Percentiles rank a stretch among this genome's conserved stretches.
Conservation (phyloP, 2,329 filamentous ascomycete genomes). For the Fusarium sp. region DNA sequence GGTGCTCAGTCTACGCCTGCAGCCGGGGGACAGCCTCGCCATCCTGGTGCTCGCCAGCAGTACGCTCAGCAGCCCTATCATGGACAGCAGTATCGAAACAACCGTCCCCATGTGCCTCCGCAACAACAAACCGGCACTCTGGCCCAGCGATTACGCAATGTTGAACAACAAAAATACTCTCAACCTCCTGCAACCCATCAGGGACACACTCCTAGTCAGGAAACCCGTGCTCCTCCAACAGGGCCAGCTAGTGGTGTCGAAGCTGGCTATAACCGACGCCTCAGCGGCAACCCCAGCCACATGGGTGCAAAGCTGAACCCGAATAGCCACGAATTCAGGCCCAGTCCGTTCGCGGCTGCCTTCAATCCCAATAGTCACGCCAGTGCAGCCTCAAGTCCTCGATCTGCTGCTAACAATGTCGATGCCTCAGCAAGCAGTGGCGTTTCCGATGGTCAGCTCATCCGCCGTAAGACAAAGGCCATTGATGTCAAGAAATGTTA, state of each 20-base stretch:
- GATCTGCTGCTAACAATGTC: constrained; percentile 65
- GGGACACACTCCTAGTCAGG: constrained; percentile 64
- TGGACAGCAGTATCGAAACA: constrained; percentile 58
- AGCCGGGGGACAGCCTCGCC: constrained; percentile 52
- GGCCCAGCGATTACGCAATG: constrained; percentile 60
- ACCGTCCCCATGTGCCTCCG: constrained; percentile 55
- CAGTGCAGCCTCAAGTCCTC: constrained; percentile 79
- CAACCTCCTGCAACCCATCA: constrained; percentile 55
- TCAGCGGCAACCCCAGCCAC: constrained; percentile 61
- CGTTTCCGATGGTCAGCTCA: constrained; percentile 55
- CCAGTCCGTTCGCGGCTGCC: constrained; percentile 79
- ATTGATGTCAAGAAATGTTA: constrained; percentile 76
- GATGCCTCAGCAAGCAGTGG: constrained; percentile 43
- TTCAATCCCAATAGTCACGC: constrained; percentile 78
- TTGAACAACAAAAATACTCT: constrained; percentile 63
- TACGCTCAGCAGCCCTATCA: constrained; percentile 60
- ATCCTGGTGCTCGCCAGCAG: constrained; percentile 59
- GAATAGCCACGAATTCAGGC: constrained; percentile 82
- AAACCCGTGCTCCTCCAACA: constrained; percentile 77
- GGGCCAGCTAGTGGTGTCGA: constrained; percentile 72
- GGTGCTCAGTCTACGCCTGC: constrained; percentile 46
- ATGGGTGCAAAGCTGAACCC: constrained; percentile 69
- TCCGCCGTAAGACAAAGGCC: constrained; percentile 77
- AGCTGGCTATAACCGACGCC: constrained; percentile 62
- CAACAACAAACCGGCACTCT: constrained; percentile 58